phyloP scores from a whole-genome alignment of 129 eudicot species.

The Flaveria robusta region DNA sequence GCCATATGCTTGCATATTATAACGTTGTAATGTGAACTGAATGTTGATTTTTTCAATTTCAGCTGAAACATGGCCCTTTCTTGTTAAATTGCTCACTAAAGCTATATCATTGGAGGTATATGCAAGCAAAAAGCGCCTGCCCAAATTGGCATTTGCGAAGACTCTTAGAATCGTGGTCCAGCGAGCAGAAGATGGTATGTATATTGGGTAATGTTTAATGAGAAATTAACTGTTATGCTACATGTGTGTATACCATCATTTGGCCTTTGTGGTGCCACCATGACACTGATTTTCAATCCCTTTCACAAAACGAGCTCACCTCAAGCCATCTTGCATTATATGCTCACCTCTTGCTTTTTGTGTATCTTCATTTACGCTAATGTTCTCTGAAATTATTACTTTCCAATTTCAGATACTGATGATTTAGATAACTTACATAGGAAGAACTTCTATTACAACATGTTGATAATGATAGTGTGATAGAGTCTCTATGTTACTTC shows the following conservation, averaged over 20 bases:
- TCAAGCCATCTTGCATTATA: conserved; percentile 3
- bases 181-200: conserved; percentile 72
- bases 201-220: conserved; percentile 34
- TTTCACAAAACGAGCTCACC: background rate
- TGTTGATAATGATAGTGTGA: conserved; percentile 2
- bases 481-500: conserved; percentile 7
- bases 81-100: conserved; percentile 61
- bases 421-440: background rate
- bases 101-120: conserved; percentile 61
- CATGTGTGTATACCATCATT: conserved; percentile 16
- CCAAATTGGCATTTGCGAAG: conserved; percentile 75
- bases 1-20: conserved; percentile 2
- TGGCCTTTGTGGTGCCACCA: conserved; percentile 12
- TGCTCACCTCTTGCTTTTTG: background rate
- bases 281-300: conserved; percentile 9
- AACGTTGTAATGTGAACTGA: conserved; percentile 7
- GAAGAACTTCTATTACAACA: background rate
- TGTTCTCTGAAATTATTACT: conserved; percentile 1
- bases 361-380: background rate
- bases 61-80: conserved; percentile 96
- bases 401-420: background rate
- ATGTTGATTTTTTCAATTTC: conserved; percentile 30
- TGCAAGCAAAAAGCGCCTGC: conserved; percentile 69
- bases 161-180: conserved; percentile 76
- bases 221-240: conserved; percentile 12